Conservation (phyloP, 495 filamentous ascomycete species). For the Symbiotaphrina buchneri region DNA sequence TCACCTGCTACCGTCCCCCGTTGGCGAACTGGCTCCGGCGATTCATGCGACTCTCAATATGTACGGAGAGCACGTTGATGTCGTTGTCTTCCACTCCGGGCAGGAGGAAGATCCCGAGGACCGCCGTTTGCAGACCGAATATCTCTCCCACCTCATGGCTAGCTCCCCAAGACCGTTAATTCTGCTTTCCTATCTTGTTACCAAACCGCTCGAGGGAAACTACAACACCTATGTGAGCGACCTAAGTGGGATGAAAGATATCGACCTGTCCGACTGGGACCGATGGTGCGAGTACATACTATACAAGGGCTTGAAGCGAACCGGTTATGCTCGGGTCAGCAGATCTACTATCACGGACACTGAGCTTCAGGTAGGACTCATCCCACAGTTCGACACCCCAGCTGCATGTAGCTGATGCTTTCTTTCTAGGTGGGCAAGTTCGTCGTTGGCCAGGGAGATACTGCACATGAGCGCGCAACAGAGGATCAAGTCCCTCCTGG, state of each 20-base stretch:
- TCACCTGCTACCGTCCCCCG: conserved; percentile 79
- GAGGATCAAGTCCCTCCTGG: conserved; percentile 50
- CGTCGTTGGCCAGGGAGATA: conserved; percentile 49
- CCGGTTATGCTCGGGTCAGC: conserved; percentile 78
- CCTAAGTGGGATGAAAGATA: conserved; percentile 77
- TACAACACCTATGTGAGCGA: conserved; percentile 94
- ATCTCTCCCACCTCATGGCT: conserved; percentile 77
- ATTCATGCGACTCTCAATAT: conserved; percentile 89
- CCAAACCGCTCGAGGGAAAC: conserved; percentile 73
- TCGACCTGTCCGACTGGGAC: conserved; percentile 87
- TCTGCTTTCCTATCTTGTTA: conserved; percentile 80
- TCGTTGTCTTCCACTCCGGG: conserved; percentile 96
- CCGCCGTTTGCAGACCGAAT: conserved; percentile 68
- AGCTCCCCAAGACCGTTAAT: conserved; percentile 59
- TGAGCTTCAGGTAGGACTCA: conserved; percentile 55
- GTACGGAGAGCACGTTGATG: conserved; percentile 77
- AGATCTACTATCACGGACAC: conserved; percentile 89
- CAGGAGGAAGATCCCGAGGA: conserved; percentile 97
- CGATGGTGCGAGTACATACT: conserved; percentile 99
- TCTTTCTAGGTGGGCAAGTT: conserved; percentile 64
- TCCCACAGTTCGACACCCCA: background rate
- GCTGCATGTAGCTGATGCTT: background rate
- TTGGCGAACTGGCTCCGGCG: conserved; percentile 86
- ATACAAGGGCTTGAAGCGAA: conserved; percentile 70
- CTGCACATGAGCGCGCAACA: conserved; percentile 33